Base-by-base conservation (phyloP, 345 rosid species). In the Aurinia saxatilis region DNA sequence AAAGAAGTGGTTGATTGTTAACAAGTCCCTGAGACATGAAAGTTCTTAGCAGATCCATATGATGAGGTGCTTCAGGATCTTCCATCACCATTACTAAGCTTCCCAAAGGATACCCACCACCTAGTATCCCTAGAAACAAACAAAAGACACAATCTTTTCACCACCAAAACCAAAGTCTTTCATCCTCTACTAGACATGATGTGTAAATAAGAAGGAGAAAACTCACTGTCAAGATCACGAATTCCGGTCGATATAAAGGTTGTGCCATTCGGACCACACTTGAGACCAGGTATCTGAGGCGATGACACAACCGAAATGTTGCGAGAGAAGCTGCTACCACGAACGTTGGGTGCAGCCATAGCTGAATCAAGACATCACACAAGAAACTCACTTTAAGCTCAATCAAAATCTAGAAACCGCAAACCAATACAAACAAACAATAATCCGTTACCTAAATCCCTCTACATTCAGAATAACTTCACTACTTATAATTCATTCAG, bases 11-110 rank as follows among this genome's bases (percentile, higher is more conserved):
- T 41, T 89, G 98, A 48, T 75, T 67, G 47, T 83, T 91, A 67
- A 85, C 85, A 76, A 93, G 90, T 50, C 97, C 97, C 72, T 93
- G 97, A 65, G 97, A 84, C 97, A 93, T 93, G 65, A 90, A 90
- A 75, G 85, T 93, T 76, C 97, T 82, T 71, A 90, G 57, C 52
- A 93, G 61, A 57, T 87, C 91, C 98, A 90, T 87, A 77, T 92
- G 95, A 85, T 92, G 98, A 7, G 97, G 98, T 8, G 97, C 91
- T 75, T 93, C 95, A 2, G 97, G 84, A 77, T 87, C 97, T 81
- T 93, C 96, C 99, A 93, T 90, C 66, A 93, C 84, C 87, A 93
- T 79, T 15, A 90, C 91, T 55, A 93, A 66, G 63, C 91, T 85
- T 34, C 99, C 97, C 58, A 93, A 59, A 66, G 95, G 72, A 70